phyloP scores from a whole-genome alignment of 352 stramenopile genomes.

The Globisporangium nodosum region DNA sequence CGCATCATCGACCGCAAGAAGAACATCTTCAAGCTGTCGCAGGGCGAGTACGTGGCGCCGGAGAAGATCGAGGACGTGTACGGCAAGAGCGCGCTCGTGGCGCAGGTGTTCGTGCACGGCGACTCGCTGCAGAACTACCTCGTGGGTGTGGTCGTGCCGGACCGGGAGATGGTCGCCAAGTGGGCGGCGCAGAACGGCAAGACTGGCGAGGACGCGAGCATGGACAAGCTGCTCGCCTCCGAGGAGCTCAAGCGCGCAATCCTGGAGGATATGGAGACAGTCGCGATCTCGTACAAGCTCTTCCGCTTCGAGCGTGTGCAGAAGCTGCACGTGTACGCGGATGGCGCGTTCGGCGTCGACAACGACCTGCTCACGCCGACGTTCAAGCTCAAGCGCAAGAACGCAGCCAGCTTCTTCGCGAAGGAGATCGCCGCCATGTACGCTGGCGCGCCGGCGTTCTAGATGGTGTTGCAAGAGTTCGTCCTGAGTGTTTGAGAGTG shows the following conservation, averaged over 20 bases:
- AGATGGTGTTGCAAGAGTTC: no score
- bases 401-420: constrained; percentile 48
- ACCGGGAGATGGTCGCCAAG: constrained; percentile 44
- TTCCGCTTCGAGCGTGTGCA: constrained; percentile 91
- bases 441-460: constrained; percentile 5
- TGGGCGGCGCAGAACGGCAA: no score
- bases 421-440: constrained; percentile 49
- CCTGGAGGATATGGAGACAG: constrained; percentile 68
- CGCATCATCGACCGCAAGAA: constrained; percentile 91
- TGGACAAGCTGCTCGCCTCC: constrained; percentile 33
- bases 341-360: constrained; percentile 11
- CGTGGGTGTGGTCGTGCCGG: constrained; percentile 90
- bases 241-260: no score
- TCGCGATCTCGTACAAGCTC: no score
- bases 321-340: constrained; percentile 76
- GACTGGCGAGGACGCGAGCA: constrained; percentile 24
- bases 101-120: constrained; percentile 94
- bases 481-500: no score
- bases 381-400: constrained; percentile 91
- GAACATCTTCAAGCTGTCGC: constrained; percentile 95
- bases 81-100: constrained; percentile 90
- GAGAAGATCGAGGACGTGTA: constrained; percentile 97
- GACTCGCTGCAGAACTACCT: constrained; percentile 93
- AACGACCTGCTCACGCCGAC: constrained; percentile 78
- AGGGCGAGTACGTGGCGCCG: no score